Base-by-base conservation (phyloP, 2,329 filamentous ascomycete species). In the Decorospora gaudefroyi region DNA sequence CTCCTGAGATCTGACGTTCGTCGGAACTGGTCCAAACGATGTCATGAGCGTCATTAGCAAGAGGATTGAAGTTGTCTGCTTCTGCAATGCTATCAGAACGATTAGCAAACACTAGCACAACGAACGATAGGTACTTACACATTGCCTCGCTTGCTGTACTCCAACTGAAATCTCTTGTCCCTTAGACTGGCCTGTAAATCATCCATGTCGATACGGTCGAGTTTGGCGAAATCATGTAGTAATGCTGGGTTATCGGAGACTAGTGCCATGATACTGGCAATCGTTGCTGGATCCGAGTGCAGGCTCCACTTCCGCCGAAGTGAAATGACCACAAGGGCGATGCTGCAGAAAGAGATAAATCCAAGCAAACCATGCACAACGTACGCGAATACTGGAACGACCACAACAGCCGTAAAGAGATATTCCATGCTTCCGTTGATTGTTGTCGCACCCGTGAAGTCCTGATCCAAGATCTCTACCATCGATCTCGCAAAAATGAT, bases 401-500 rank as follows among this genome's bases (percentile, higher is more conserved):
- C 45, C 0, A 73, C 46, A 1, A 76, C 62, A 0, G 72, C 64
- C 12, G 71, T 49, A 0, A 56, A 66, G 0, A 8, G 47, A 11
- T 67, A 58, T 5, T 39, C 13, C 0, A 51, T 46, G 2, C 40
- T 26, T 0, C 70, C 67, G 1, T 17, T 26, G 2, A 17, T 38
- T 33, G 25, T 28, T 12, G 21, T 32, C 6, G 34, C 58, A 11
- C 22, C 10, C 0, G 8, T 4, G 4, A 61, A 43, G 5, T 59
- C 38, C 0, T 19, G 8, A 0, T 36, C 42, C 0, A 73, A 43
- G 1, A 72, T 49, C 4, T 72, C 64, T 0, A 53, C 46, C 62
- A 74, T 63, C 0, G 59, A 45, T 1, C 70, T 56, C 0, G 71
- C 51, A 29, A 78, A 77, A 0, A 78, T 51, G 0, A 78, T 19